Conservation (phyloP, 2,329 filamentous ascomycete species). For the Fonsecaea pugnacius region DNA sequence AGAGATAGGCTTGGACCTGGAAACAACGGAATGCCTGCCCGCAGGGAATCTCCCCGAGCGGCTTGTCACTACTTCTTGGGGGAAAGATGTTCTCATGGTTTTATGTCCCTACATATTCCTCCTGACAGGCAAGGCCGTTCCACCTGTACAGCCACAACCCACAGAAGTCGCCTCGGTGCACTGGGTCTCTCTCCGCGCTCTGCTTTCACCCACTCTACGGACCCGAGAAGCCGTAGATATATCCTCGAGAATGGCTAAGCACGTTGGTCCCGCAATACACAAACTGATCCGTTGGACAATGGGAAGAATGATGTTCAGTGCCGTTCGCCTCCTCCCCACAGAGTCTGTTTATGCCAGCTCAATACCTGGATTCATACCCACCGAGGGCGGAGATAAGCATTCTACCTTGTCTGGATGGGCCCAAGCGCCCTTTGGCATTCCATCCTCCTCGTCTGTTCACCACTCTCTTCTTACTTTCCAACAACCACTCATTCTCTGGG, state of each 20-base stretch:
- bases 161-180: slow-evolving; percentile 70
- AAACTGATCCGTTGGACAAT: slow-evolving; percentile 61
- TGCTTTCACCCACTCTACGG: slow-evolving; percentile 64
- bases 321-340: slow-evolving; percentile 65
- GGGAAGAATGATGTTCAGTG: slow-evolving; percentile 70
- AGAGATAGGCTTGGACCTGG: slow-evolving; percentile 68
- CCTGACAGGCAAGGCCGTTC: slow-evolving; percentile 60
- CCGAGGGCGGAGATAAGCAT: slow-evolving; percentile 36
- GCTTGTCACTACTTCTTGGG: slow-evolving; percentile 69
- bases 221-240: slow-evolving; percentile 68
- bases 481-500: slow-evolving; percentile 67
- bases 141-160: slow-evolving; percentile 66
- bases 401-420: slow-evolving; percentile 37
- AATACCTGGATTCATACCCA: slow-evolving; percentile 55
- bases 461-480: slow-evolving; percentile 39
- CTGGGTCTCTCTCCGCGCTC: slow-evolving; percentile 68
- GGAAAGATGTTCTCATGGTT: slow-evolving; percentile 69
- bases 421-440: slow-evolving; percentile 31
- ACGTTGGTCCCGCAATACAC: slow-evolving; percentile 59
- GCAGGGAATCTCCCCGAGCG: slow-evolving; percentile 69
- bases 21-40: slow-evolving; percentile 49
- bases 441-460: slow-evolving; percentile 25
- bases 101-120: slow-evolving; percentile 71
- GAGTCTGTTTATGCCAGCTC: slow-evolving; percentile 63
- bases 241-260: slow-evolving; percentile 63